phyloP scores from a whole-genome alignment of 768 basidiomycete genomes.

The Russula foetens region DNA sequence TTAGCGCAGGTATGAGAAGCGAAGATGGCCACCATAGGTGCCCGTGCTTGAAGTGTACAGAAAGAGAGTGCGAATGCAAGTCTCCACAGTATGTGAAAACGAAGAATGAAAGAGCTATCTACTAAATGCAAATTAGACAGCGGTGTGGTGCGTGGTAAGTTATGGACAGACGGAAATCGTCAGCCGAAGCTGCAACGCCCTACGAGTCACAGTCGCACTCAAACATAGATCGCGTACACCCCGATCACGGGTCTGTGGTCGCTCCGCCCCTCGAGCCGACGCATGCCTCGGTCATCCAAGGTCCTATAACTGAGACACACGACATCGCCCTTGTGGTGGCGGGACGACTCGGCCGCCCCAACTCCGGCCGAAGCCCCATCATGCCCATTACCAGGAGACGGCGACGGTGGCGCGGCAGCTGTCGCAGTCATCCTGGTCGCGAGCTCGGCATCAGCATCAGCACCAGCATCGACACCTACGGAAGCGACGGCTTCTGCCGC shows the following conservation, averaged over 20 bases:
- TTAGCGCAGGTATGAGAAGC: no score
- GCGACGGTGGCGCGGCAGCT: background rate
- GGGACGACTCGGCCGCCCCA: slow-evolving; percentile 13
- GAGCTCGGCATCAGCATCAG: background rate
- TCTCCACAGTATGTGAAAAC: no score
- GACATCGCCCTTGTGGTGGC: slow-evolving; percentile 56
- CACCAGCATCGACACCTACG: no score
- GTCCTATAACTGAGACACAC: slow-evolving; percentile 65
- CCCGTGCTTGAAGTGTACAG: no score
- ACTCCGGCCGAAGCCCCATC: slow-evolving; percentile 1
- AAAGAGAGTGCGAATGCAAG: no score
- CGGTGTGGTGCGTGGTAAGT: background rate
- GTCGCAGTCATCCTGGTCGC: no score
- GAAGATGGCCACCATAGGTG: no score
- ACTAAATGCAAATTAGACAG: background rate
- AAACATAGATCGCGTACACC: slow-evolving; percentile 60
- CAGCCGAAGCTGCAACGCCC: no score
- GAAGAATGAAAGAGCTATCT: slow-evolving; percentile 3
- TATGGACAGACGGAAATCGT: no score
- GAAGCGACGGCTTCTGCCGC: background rate
- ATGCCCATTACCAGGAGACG: background rate
- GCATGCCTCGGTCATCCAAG: slow-evolving; percentile 69
- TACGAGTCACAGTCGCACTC: no score
- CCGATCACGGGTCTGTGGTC: slow-evolving; percentile 87
- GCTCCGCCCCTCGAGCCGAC: slow-evolving; percentile 64